Base-by-base conservation (phyloP, 495 filamentous ascomycete species). In the Lichina pygmaea region DNA sequence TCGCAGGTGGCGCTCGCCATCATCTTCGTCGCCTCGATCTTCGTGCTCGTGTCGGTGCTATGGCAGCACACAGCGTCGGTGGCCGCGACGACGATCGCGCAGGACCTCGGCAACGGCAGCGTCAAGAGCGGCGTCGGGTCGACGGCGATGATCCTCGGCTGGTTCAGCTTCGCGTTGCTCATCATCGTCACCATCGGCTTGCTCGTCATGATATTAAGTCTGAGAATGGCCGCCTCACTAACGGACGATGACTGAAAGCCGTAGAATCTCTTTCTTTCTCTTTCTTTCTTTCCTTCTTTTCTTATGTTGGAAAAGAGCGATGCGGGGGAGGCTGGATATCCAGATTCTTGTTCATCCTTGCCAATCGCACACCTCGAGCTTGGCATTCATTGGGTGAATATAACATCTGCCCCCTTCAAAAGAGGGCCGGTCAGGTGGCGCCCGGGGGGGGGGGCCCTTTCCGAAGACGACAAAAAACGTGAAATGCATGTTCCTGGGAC, bases 11-110 rank as follows among this genome's bases (percentile, higher is more conserved):
- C 77, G 4, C 61, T 84, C 24, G 76, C 77, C 46, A 75, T 82
- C 57, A 82, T 83, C 56, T 81, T 83, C 60, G 73, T 83, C 58
- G 64, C 78, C 10, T 74, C 73, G 40, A 77, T 83, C 55, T 82
- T 86, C 58, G 71, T 84, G 5, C 65, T 86, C 13, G 78, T 85
- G 24, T 77, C 72, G 2, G 75, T 78, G 17, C 57, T 79, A 15
- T 79, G 75, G 75, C 75, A 79, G 44, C 54, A 56, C 36, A 50
- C 50, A 10, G 54, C 54, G n/a, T 55, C 53, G 9, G 48, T 56
- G 8, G 50, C 53, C 6, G 50, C 47, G 15, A 47, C 50, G 3
- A 54, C 49, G 24, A 53, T 52, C 30, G 46, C 47, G 24, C 47
- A 52, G 42, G 45, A 53, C 33, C 41, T 53, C 15, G 50, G 48